Conservation (phyloP, 331 rosid species). For the Malus hybrid region DNA sequence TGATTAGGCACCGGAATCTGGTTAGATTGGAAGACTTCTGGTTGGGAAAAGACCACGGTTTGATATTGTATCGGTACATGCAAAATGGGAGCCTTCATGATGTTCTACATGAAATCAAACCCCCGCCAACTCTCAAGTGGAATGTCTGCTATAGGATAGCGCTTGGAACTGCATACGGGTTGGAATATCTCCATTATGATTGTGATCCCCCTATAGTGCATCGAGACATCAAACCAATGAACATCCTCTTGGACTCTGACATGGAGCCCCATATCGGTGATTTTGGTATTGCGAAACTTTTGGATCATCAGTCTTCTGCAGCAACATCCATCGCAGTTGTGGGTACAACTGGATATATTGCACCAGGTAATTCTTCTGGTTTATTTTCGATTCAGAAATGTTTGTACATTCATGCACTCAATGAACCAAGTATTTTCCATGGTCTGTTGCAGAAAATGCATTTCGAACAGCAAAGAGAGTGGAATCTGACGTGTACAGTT, state of each 20-base stretch:
- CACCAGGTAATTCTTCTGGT: slow-evolving; percentile 54
- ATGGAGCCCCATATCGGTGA: slow-evolving; percentile 77
- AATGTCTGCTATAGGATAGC: slow-evolving; percentile 54
- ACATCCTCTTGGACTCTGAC: slow-evolving; percentile 70
- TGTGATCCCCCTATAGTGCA: slow-evolving; percentile 74
- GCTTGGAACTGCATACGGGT: slow-evolving; percentile 66
- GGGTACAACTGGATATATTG: slow-evolving; percentile 76
- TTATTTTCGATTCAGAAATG: not conserved
- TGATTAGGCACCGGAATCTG: slow-evolving; percentile 69
- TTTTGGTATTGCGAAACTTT: slow-evolving; percentile 74
- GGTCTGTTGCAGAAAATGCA: slow-evolving; percentile 52
- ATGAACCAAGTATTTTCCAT: slow-evolving; percentile 3
- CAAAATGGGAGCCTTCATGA: slow-evolving; percentile 82
- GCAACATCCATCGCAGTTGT: slow-evolving; percentile 32
- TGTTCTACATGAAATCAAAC: slow-evolving; percentile 47
- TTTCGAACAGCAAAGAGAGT: slow-evolving; percentile 32
- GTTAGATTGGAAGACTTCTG: slow-evolving; percentile 56
- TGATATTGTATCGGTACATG: slow-evolving; percentile 63
- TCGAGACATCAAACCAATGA: slow-evolving; percentile 79
- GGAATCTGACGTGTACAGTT: slow-evolving; percentile 78
- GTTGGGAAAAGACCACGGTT: slow-evolving; percentile 45
- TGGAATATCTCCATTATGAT: slow-evolving; percentile 74
- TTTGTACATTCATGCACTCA: not conserved
- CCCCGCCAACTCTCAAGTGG: slow-evolving; percentile 48
- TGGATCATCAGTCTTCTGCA: slow-evolving; percentile 46